Evolutionary conservation across 2,329 filamentous ascomycete species (phyloP).

Genomic region (Metarhizium robertsii): DNA sequence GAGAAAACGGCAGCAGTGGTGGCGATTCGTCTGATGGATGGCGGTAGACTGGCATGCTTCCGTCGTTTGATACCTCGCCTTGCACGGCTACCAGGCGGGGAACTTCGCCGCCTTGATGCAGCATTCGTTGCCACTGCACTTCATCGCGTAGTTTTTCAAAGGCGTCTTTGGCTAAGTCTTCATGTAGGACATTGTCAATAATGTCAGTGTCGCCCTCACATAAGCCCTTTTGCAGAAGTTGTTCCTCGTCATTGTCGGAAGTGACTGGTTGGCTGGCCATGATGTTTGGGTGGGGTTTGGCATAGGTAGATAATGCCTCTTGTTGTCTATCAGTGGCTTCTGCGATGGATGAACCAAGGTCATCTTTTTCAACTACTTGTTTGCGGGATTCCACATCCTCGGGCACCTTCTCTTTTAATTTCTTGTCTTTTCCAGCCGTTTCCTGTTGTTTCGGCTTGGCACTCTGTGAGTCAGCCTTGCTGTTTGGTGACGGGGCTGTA

Average conservation of each 20-base stretch:
- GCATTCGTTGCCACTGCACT: conserved; percentile 85
- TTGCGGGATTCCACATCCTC: neutral
- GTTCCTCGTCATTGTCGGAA: neutral
- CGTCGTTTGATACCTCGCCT: conserved; percentile 58
- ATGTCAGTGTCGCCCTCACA: conserved; percentile 77
- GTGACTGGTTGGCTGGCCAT: neutral
- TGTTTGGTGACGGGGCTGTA: neutral
- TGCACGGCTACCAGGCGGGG: conserved; percentile 88
- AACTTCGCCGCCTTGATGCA: conserved; percentile 82
- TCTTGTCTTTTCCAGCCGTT: conserved; percentile 5
- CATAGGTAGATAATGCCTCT: neutral
- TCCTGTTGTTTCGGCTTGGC: conserved; percentile 10
- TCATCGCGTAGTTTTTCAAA: conserved; percentile 67
- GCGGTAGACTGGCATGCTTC: conserved; percentile 80
- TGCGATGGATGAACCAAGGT: neutral
- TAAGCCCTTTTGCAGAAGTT: conserved; percentile 39
- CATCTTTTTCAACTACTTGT: neutral
- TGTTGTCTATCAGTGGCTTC: neutral
- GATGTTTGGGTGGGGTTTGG: neutral
- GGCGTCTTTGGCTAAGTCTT: conserved; percentile 42
- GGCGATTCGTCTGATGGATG: conserved; percentile 87
- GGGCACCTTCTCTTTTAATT: neutral
- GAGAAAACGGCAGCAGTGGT: conserved; percentile 65
- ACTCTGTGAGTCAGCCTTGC: conserved; percentile 8
- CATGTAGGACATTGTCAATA: conserved; percentile 58